Conservation (phyloP, 2,329 filamentous ascomycete genomes). For the Aspergillus fructus region DNA sequence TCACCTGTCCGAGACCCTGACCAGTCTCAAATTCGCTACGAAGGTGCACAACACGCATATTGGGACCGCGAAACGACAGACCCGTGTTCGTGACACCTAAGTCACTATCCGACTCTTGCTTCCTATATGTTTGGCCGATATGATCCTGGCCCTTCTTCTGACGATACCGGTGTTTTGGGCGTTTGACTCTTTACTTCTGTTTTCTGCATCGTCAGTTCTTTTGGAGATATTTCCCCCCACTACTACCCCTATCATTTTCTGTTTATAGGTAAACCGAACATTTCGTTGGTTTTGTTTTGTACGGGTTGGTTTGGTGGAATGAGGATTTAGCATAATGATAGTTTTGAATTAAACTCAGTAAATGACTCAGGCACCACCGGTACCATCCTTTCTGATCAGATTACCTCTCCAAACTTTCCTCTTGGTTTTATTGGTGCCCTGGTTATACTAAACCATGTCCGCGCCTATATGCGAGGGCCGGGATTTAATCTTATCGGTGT, state of each 20-base stretch:
- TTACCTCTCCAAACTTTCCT: no score
- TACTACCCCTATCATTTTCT: neutral
- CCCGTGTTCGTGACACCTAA: slow-evolving; percentile 37
- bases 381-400: no score
- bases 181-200: neutral
- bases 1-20: slow-evolving; percentile 88
- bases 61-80: slow-evolving; percentile 67
- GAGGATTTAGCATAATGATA: slow-evolving; percentile 10
- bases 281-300: neutral
- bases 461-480: no score
- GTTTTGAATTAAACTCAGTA: neutral
- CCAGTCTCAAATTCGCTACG: slow-evolving; percentile 91
- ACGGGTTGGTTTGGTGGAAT: neutral
- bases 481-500: no score
- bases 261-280: neutral
- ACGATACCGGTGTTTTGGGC: slow-evolving; percentile 25
- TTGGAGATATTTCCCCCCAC: slow-evolving; percentile 14
- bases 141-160: slow-evolving; percentile 28
- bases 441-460: no score
- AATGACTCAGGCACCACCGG: neutral
- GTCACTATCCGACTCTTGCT: slow-evolving; percentile 17
- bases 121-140: slow-evolving; percentile 20
- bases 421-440: no score
- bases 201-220: neutral
- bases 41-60: slow-evolving; percentile 91